Percentiles rank a stretch among this genome's conserved stretches.
Evolutionary conservation across 768 basidiomycete genomes (phyloP).

Genomic region (Lactarius deliciosus): DNA sequence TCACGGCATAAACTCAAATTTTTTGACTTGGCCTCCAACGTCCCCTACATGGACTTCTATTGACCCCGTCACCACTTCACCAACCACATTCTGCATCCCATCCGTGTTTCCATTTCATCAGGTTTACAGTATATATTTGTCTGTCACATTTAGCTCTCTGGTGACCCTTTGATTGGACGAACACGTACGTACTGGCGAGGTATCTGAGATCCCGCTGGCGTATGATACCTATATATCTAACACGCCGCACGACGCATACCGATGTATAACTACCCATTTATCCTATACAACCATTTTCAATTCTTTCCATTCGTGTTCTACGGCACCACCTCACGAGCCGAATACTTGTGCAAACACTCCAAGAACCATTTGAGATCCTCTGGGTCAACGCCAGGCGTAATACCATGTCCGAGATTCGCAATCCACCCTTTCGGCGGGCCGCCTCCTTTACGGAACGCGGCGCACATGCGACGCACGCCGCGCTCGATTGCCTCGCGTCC

Average conservation of each 20-base stretch:
- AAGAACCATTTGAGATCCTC: constrained; percentile 92
- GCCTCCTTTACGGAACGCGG: constrained; percentile 60
- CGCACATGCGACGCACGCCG: constrained; percentile 80
- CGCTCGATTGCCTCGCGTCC: constrained; percentile 82
- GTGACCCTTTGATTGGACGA: constrained; percentile 21
- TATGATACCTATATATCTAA: constrained; percentile 27
- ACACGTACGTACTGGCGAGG: constrained; percentile 22
- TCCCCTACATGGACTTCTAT: constrained; percentile 16
- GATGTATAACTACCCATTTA: constrained; percentile 28
- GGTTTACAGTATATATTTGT: constrained; percentile 23
- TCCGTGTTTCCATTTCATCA: constrained; percentile 19
- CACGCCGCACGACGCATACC: constrained; percentile 20
- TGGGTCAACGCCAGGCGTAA: constrained; percentile 93
- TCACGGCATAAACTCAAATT: constrained; percentile 18
- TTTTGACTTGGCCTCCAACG: constrained; percentile 18
- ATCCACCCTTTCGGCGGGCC: constrained; percentile 77
- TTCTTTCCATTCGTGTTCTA: constrained; percentile 13
- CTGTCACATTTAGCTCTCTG: constrained; percentile 24
- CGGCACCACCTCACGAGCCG: constrained; percentile 35
- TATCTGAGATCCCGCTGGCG: constrained; percentile 25
- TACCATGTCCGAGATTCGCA: constrained; percentile 95
- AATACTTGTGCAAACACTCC: constrained; percentile 85
- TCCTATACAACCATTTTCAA: constrained; percentile 28
- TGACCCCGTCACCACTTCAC: constrained; percentile 5
- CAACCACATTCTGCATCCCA: constrained; percentile 18